Evolutionary conservation across 495 filamentous ascomycete species (phyloP).

Genomic region (Aspergillus leporis): DNA sequence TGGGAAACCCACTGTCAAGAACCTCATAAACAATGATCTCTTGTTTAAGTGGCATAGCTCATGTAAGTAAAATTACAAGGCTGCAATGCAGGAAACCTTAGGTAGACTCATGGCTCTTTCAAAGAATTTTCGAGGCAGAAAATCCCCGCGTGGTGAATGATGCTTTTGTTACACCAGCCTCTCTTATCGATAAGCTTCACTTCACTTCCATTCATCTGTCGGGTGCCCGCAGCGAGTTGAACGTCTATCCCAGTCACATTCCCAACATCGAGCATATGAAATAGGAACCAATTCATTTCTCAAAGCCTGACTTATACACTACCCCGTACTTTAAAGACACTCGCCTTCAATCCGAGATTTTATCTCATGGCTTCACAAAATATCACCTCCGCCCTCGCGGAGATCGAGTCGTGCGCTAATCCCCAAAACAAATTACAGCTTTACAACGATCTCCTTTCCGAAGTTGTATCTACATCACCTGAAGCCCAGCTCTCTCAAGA

Average conservation of each 20-base stretch:
- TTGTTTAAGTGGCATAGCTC: neutral
- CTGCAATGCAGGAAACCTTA: too few species aligned
- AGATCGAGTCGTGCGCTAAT: conserved; percentile 52
- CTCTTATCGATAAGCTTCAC: conserved; percentile 37
- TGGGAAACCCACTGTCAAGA: neutral
- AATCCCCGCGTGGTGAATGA: neutral
- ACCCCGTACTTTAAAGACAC: conserved; percentile 2
- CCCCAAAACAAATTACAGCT: conserved; percentile 56
- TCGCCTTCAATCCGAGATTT: neutral
- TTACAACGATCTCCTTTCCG: conserved; percentile 67
- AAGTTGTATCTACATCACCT: conserved; percentile 59
- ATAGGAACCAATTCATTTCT: conserved; percentile 4
- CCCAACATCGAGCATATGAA: conserved; percentile 9
- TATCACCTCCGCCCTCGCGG: conserved; percentile 54
- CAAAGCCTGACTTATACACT: neutral
- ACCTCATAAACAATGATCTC: neutral
- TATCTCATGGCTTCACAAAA: conserved; percentile 58
- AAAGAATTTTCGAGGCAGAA: neutral
- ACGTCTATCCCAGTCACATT: conserved; percentile 1
- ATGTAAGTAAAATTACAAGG: neutral
- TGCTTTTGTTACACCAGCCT: neutral
- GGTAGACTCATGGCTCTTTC: neutral
- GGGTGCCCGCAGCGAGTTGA: conserved; percentile 2
- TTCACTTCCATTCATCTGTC: neutral
- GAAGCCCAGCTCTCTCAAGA: conserved; percentile 58